phyloP scores from a whole-genome alignment of 768 basidiomycete species.

The Coprinellus micaceus region DNA sequence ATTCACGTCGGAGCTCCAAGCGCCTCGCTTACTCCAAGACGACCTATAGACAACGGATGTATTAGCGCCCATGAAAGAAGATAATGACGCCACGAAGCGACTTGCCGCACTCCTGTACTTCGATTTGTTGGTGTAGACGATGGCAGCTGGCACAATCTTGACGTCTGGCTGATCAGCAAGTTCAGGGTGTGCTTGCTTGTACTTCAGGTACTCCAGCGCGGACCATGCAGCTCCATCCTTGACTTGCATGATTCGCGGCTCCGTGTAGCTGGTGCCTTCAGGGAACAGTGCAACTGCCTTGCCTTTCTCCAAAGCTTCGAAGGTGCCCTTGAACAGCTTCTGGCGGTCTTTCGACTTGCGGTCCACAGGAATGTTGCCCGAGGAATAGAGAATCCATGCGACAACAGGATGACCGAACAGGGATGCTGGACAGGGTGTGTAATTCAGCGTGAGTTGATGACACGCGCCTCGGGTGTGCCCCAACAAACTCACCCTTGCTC shows the following conservation, averaged over 20 bases:
- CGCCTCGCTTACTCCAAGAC: constrained; percentile 69
- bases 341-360: constrained; percentile 91
- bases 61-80: too few relatives aligned
- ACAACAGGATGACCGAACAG: constrained; percentile 79
- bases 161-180: constrained; percentile 44
- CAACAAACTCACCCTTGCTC: constrained; percentile 81
- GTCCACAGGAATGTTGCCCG: constrained; percentile 98
- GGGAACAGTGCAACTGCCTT: constrained; percentile 91
- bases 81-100: too few relatives aligned
- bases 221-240: constrained; percentile 96
- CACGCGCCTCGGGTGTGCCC: too few relatives aligned
- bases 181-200: constrained; percentile 57
- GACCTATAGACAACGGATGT: too few relatives aligned
- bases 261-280: constrained; percentile 91
- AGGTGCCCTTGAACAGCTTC: constrained; percentile 82
- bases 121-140: constrained; percentile 93
- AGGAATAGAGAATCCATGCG: constrained; percentile 71
- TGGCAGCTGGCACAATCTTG: constrained; percentile 75
- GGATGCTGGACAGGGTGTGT: constrained; percentile 41
- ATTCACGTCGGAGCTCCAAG: too few relatives aligned
- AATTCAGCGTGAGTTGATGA: background rate
- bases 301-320: constrained; percentile 77
- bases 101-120: constrained; percentile 90
- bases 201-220: constrained; percentile 87
- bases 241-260: constrained; percentile 87